phyloP scores from a whole-genome alignment of 169 alveolate genomes.

The Plasmodium adleri region DNA sequence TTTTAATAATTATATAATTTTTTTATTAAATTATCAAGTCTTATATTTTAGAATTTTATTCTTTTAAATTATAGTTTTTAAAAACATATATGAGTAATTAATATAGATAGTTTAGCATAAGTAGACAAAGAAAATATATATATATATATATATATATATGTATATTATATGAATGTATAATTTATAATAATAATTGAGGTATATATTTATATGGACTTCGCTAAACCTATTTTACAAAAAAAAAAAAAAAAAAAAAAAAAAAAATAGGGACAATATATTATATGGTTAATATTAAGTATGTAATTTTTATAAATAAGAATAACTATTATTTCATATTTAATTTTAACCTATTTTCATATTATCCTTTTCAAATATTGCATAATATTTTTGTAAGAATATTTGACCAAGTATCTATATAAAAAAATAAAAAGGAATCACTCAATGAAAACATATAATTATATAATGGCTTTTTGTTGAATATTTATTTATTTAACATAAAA shows the following conservation, averaged over 20 bases:
- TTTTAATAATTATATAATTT: too few species aligned
- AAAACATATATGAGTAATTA: not conserved
- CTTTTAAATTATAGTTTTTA: too few species aligned
- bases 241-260: too few species aligned
- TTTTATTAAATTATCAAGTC: too few species aligned
- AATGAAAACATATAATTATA: not conserved
- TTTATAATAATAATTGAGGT: not conserved
- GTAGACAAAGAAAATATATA: constrained; percentile 16
- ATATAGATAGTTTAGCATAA: constrained; percentile 19
- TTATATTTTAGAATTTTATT: too few species aligned
- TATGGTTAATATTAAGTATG: too few species aligned
- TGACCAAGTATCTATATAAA: constrained; percentile 70
- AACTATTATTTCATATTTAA: too few species aligned
- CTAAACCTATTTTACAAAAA: constrained; percentile 21
- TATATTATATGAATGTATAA: not conserved
- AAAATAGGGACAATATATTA: too few species aligned
- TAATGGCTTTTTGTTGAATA: not conserved
- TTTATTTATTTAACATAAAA: constrained; percentile 1
- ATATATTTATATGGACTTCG: constrained; percentile 53
- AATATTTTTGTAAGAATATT: constrained; percentile 74
- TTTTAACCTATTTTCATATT: constrained; percentile 62
- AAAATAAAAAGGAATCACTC: not conserved
- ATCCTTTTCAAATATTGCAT: constrained; percentile 76
- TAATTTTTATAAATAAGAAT: too few species aligned
- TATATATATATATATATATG: not conserved